Base-by-base conservation (phyloP, 768 basidiomycete genomes). In the Punctularia strigosozonata region DNA sequence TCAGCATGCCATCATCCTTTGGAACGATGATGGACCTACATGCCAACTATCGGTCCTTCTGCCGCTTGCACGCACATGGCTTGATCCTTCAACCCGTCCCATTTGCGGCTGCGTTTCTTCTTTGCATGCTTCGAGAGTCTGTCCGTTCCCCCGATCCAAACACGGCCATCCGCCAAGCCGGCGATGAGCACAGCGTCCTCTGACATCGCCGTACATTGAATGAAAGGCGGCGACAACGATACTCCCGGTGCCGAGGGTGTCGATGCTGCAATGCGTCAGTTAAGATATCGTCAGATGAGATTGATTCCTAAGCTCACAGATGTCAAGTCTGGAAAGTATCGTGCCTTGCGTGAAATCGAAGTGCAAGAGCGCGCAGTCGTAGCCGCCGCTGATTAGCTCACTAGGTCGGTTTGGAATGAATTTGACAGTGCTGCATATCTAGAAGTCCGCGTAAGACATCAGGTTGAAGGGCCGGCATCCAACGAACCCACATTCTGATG, bases 331-430 rank as follows among this genome's bases (percentile, higher is more conserved):
- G 4, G 83, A 82, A 30, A 84, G 57, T 5, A 72, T 36, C 21
- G 59, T 71, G 21, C 73, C 67, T 56, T 73, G 73, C 12, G 49
- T 47, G 41, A 69, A 70, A 48, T 87, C 81, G 49, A 75, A 78
- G 49, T 89, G 86, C 12, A 82, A 52, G 19, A 89, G 47, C 3
- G 64, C 58, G 28, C 66, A 71, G 47, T 90, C 87, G 49, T 81
- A 88, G 2, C 86, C 86, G 4, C 75, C 84, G 43, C 80, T 85
- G 18, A 90, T 65, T 10, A 86, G 50, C 53, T 89, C 87, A 31
- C 63, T 66, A 3, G 81, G 74, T 18, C 83, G 66, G 50, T 70
- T 70, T 5, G 82, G 78, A 42, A 89, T 73, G 52, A 85, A 88
- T 43, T 63, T 71, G 26, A 81, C 75, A 14, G 69, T 68, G 8